Percentiles rank a stretch among this genome's conserved stretches.
These are phyloP conservation scores for Pleurotus pulmonarius DNA, from an alignment of 768 basidiomycete species.

Conservation along the genomic window DNA sequence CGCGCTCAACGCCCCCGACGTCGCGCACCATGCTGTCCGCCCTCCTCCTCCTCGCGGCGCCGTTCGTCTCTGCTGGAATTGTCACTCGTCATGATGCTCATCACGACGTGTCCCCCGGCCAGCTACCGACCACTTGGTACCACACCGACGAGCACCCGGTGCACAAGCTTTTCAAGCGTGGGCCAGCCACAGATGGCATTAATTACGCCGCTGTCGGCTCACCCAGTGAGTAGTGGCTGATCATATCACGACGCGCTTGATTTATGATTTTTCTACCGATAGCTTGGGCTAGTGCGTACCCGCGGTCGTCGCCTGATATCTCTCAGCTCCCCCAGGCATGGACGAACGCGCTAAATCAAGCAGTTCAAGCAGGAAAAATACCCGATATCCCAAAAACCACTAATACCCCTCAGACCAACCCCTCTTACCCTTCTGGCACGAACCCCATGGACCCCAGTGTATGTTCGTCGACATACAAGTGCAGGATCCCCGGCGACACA, in stretches of 20 bases:
- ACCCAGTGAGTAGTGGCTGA: conserved; percentile 35
- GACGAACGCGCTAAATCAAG: conserved; percentile 66
- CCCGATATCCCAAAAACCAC: conserved; percentile 60
- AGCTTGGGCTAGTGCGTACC: conserved; percentile 68
- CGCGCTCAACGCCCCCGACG: conserved; percentile 19
- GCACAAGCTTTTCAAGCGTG: conserved; percentile 61
- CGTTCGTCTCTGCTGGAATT: conserved; percentile 17
- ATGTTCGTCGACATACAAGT: conserved; percentile 78
- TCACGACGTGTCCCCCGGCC: conserved; percentile 19
- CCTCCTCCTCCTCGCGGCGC: conserved; percentile 16
- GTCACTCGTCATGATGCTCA: conserved; percentile 26
- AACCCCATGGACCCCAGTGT: conserved; percentile 47
- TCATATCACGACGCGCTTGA: not conserved
- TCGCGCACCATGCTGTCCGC: conserved; percentile 10
- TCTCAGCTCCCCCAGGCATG: conserved; percentile 59
- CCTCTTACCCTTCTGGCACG: conserved; percentile 41
- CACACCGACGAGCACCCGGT: conserved; percentile 59
- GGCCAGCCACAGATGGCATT: conserved; percentile 37
- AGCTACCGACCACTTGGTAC: conserved; percentile 51
- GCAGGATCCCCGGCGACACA: conserved; percentile 55
- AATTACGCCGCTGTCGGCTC: conserved; percentile 57
- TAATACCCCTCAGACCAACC: conserved; percentile 29
- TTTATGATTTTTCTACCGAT: conserved; percentile 2
- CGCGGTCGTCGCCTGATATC: conserved; percentile 44
- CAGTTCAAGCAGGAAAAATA: conserved; percentile 66